phyloP scores from a whole-genome alignment of 129 eudicot species.

The Helianthus tuberosus region DNA sequence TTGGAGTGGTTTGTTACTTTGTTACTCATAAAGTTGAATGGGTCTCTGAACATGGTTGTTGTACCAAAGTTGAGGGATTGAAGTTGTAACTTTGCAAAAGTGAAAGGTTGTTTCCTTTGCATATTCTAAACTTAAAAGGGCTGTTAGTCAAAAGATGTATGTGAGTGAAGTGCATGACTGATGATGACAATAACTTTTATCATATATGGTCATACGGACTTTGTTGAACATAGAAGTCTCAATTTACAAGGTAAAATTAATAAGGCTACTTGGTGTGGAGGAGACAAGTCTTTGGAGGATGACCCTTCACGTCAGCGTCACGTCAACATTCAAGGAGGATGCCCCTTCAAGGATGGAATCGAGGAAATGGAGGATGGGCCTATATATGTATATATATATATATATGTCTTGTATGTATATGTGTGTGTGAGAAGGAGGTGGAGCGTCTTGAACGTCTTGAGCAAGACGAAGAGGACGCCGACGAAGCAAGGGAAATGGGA shows the following conservation, averaged over 20 bases:
- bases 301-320: no score
- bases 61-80: constrained; percentile 25
- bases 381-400: no score
- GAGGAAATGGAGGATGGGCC: no score
- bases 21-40: constrained; percentile 15
- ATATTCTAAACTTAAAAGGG: constrained; percentile 19
- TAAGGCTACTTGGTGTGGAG: no score
- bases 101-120: constrained; percentile 9
- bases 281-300: no score
- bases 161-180: constrained; percentile 2
- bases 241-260: neutral
- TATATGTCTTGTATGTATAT: no score
- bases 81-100: constrained; percentile 12
- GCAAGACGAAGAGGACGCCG: no score
- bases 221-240: constrained; percentile 9
- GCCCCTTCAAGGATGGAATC: no score
- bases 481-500: no score
- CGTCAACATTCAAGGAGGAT: no score
- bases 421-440: no score
- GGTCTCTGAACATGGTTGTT: constrained; percentile 14
- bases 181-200: constrained; percentile 20
- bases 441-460: no score
- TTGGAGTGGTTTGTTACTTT: constrained; percentile 21
- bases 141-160: constrained; percentile 8
- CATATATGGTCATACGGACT: constrained; percentile 21